Conservation (phyloP, 2,329 filamentous ascomycete species). For the Clonostachys rosea region DNA sequence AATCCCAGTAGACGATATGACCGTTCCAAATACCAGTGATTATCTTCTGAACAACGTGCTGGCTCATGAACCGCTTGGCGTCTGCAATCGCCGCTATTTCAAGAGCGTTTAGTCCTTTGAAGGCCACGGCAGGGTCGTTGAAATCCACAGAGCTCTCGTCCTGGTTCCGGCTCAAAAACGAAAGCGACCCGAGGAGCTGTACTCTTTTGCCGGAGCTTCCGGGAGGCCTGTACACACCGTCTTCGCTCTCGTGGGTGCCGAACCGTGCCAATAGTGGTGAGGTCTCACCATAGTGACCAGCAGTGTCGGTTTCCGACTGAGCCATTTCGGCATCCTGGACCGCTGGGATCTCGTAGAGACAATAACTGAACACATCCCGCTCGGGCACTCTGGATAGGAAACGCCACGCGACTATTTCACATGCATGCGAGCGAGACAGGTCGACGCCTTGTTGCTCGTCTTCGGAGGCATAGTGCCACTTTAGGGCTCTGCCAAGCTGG, state of each 20-base stretch:
- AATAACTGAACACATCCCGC: slow-evolving; percentile 68
- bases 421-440: slow-evolving; percentile 66
- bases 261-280: no score
- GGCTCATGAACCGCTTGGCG: slow-evolving; percentile 80
- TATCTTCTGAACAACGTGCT: slow-evolving; percentile 76
- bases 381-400: slow-evolving; percentile 69
- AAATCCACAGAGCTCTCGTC: slow-evolving; percentile 36
- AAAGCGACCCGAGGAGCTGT: slow-evolving; percentile 48
- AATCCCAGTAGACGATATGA: slow-evolving; percentile 84
- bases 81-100: slow-evolving; percentile 80
- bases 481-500: slow-evolving; percentile 53
- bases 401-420: slow-evolving; percentile 78
- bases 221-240: slow-evolving; percentile 9
- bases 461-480: slow-evolving; percentile 66
- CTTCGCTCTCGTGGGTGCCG: no score
- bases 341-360: slow-evolving; percentile 67
- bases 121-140: slow-evolving; percentile 62
- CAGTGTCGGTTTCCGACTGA: no score
- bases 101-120: slow-evolving; percentile 77
- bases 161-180: slow-evolving; percentile 40
- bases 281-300: no score
- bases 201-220: slow-evolving; percentile 39
- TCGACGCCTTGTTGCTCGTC: slow-evolving; percentile 62
- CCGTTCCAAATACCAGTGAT: slow-evolving; percentile 83
- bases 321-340: slow-evolving; percentile 5